Percentiles rank a stretch among this genome's conserved stretches.
These are phyloP conservation scores for Plantago major DNA, from an alignment of 257 asterid genomes.

Conservation along the genomic window DNA sequence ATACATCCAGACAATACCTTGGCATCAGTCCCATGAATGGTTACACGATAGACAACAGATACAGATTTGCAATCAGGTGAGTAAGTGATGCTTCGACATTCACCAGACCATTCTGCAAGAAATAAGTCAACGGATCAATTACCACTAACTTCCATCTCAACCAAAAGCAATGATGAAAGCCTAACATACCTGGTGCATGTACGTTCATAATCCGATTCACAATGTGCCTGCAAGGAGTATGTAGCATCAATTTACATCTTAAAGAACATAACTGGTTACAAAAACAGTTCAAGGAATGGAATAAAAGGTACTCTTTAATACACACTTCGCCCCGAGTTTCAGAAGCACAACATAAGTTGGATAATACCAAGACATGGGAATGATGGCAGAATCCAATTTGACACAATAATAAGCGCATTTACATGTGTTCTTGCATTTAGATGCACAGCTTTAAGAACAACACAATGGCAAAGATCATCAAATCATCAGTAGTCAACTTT, in stretches of 20 bases:
- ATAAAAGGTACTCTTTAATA: not conserved
- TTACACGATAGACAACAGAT: conserved; percentile 78
- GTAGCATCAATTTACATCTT: not conserved
- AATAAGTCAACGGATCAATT: conserved; percentile 3
- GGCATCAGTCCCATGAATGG: conserved; percentile 86
- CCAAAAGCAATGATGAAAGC: conserved; percentile 5
- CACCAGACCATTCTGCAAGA: conserved; percentile 85
- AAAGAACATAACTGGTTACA: not conserved
- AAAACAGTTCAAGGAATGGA: not conserved
- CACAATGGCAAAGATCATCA: too few species aligned
- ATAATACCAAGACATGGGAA: too few species aligned
- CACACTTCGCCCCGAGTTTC: not conserved
- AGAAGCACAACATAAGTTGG: not conserved
- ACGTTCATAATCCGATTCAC: conserved; percentile 87
- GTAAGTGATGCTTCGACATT: conserved; percentile 70
- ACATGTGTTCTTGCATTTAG: too few species aligned
- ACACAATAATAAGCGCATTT: too few species aligned
- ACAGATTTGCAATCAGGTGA: conserved; percentile 72
- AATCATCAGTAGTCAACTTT: too few species aligned
- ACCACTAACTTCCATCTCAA: conserved; percentile 2
- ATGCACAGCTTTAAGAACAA: too few species aligned
- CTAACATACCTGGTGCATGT: conserved; percentile 72
- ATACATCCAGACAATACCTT: conserved; percentile 58
- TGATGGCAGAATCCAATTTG: too few species aligned
- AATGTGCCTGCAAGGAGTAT: conserved; percentile 57